Percentiles rank a stretch among this genome's conserved stretches.
phyloP scores from a whole-genome alignment of 352 stramenopile genomes.

The Phytophthora tubulina region DNA sequence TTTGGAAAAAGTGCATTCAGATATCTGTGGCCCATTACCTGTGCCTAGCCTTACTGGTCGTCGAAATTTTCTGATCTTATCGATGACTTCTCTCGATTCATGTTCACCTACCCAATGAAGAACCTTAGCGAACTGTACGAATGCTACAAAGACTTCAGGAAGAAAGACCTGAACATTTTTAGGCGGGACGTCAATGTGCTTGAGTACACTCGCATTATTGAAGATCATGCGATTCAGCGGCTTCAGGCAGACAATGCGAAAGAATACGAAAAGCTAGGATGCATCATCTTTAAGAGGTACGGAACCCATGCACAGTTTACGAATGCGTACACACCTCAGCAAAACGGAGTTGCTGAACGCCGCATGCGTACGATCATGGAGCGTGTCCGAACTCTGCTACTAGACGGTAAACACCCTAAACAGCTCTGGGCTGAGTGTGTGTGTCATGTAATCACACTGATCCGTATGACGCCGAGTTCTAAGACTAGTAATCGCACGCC shows the following conservation, averaged over 20 bases:
- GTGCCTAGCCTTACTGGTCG: slow-evolving; percentile 15
- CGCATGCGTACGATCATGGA: slow-evolving; percentile 14
- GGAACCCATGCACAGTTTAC: slow-evolving; percentile 26
- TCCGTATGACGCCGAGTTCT: background rate
- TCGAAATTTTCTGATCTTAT: slow-evolving; percentile 31
- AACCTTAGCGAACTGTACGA: slow-evolving; percentile 6
- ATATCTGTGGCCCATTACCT: slow-evolving; percentile 21
- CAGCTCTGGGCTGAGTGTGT: too few relatives aligned
- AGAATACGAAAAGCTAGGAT: slow-evolving; percentile 22
- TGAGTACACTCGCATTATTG: background rate
- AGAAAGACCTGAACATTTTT: background rate
- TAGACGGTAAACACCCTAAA: background rate
- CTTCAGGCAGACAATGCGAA: slow-evolving; percentile 23
- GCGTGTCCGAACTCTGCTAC: slow-evolving; percentile 3
- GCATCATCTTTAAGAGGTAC: slow-evolving; percentile 2
- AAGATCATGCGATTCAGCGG: background rate
- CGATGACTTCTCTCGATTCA: slow-evolving; percentile 29
- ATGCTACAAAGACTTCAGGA: slow-evolving; percentile 16
- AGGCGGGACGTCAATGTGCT: background rate
- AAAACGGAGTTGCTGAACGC: slow-evolving; percentile 24
- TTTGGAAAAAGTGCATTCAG: slow-evolving; percentile 4
- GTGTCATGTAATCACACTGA: background rate
- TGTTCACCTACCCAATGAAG: slow-evolving; percentile 25
- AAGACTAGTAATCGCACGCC: background rate
- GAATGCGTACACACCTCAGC: slow-evolving; percentile 17